These are phyloP conservation scores for Penicillium ochrochloron DNA, from an alignment of 495 filamentous ascomycete species.

Conservation along the genomic window DNA sequence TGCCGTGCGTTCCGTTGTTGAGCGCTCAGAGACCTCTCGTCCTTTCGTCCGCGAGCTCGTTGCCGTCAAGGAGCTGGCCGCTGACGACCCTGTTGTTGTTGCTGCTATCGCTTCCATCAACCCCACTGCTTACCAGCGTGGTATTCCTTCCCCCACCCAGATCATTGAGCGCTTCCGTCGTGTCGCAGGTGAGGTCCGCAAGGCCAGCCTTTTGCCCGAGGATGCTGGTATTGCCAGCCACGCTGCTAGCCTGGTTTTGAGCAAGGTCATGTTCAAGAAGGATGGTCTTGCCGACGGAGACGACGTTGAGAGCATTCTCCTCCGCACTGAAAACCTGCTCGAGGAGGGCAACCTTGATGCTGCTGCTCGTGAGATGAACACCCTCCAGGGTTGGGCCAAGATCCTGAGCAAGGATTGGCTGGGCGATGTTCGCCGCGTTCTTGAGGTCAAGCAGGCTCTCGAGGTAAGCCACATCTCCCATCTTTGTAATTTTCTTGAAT, in stretches of 20 bases:
- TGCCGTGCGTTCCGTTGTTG: constrained; percentile 80
- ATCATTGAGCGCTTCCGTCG: constrained; percentile 95
- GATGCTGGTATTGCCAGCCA: constrained; percentile 94
- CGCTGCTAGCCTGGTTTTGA: constrained; percentile 82
- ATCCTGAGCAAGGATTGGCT: constrained; percentile 93
- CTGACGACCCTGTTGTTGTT: constrained; percentile 78
- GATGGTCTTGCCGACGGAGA: constrained; percentile 81
- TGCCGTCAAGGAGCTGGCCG: constrained; percentile 88
- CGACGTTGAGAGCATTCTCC: constrained; percentile 93
- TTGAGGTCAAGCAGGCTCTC: constrained; percentile 94
- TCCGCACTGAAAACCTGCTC: constrained; percentile 81
- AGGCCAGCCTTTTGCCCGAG: constrained; percentile 88
- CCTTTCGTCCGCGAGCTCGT: constrained; percentile 91
- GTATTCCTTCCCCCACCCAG: constrained; percentile 78
- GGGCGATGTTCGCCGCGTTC: constrained; percentile 79
- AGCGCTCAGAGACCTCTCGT: constrained; percentile 70
- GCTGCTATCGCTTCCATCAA: constrained; percentile 95
- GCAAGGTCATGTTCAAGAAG: constrained; percentile 94
- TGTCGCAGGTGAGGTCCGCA: constrained; percentile 91
- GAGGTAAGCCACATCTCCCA: constrained; percentile 65
- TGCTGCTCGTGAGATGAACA: constrained; percentile 94
- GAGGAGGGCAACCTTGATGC: constrained; percentile 91
- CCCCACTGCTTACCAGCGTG: constrained; percentile 89
- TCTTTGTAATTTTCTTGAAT: neutral
- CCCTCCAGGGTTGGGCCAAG: constrained; percentile 89